Base-by-base conservation (phyloP, 2,329 filamentous ascomycete species). In the Penicillium sclerotiorum region DNA sequence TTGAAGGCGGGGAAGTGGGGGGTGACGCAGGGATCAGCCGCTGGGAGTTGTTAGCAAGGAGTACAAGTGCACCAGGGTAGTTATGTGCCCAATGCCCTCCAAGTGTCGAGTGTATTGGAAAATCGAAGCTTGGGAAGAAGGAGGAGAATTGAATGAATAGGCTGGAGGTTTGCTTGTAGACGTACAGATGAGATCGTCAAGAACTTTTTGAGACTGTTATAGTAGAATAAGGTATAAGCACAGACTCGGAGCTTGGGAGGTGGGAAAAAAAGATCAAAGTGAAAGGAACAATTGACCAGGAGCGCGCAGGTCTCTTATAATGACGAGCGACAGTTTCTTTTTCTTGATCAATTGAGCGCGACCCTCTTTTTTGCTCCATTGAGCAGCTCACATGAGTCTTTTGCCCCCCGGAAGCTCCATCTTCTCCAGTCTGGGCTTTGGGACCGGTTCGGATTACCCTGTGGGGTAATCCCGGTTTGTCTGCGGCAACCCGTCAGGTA, bases 371-470 rank as follows among this genome's bases (percentile, higher is more conserved):
- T 15, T 36, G 22, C n/a, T n/a, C n/a, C n/a, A n/a, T n/a, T n/a
- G n/a, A n/a, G n/a, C 22, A 22, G 66, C 56, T 67, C 67, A 69
- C 67, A 70, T 68, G 65, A 55, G 59, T 61, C 57, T 27, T 30
- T 35, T 43, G 30, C 38, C 46, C 40, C 33, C 37, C 56, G 43
- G 46, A 52, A 41, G 25, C 38, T 45, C 46, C 30, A 52, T 49
- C 40, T 55, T 36, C 33, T 36, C 33, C 33, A 36, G 33, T 58
- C 61, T 61, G 59, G 57, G 27, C 15, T 25, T 58, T 58, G 57
- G 57, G 25, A 46, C 25, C 55, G 47, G 56, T 55, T 65, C 66
- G 66, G 66, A 45, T 68, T 68, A 62, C 66, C 62, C 25, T 61
- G 52, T 65, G 40, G 35, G 65, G 66, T 45, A 49, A 63, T 66